Percentiles rank a stretch among this genome's conserved stretches.
Evolutionary conservation across 1,284 basidiomycete genomes (phyloP).

Genomic region (Ceratobasidium sp.): DNA sequence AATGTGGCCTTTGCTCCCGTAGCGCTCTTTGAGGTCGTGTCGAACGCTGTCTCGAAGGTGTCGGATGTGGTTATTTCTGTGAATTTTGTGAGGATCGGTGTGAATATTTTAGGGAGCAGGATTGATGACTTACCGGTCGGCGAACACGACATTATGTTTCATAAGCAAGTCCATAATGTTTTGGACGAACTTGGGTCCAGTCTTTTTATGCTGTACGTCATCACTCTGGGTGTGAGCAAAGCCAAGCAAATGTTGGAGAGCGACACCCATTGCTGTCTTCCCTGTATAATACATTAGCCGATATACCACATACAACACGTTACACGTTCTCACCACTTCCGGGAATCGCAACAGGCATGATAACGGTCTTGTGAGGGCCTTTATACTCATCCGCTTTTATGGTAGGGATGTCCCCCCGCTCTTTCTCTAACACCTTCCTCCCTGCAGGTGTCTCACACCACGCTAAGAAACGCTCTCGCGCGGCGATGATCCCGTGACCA

Average conservation of each 20-base stretch:
- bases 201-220: conserved; percentile 85
- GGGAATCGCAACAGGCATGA: conserved; percentile 92
- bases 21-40: conserved; percentile 54
- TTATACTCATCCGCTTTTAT: conserved; percentile 51
- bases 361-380: conserved; percentile 81
- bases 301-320: background rate
- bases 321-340: conserved; percentile 79
- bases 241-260: conserved; percentile 81
- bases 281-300: conserved; percentile 62
- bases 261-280: conserved; percentile 89
- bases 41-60: conserved; percentile 82
- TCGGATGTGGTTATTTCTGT: conserved; percentile 87
- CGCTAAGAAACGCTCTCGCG: conserved; percentile 82
- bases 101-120: background rate
- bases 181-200: conserved; percentile 81
- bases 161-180: conserved; percentile 77
- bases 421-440: conserved; percentile 56
- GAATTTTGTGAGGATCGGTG: background rate
- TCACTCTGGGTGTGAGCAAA: conserved; percentile 95
- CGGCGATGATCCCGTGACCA: conserved; percentile 81
- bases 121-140: conserved; percentile 66
- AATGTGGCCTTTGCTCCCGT: conserved; percentile 61
- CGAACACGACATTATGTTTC: conserved; percentile 82
- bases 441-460: conserved; percentile 72
- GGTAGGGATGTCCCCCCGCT: conserved; percentile 36